These are phyloP conservation scores for Murraya koenigii DNA, from an alignment of 345 rosid species.

Conservation along the genomic window DNA sequence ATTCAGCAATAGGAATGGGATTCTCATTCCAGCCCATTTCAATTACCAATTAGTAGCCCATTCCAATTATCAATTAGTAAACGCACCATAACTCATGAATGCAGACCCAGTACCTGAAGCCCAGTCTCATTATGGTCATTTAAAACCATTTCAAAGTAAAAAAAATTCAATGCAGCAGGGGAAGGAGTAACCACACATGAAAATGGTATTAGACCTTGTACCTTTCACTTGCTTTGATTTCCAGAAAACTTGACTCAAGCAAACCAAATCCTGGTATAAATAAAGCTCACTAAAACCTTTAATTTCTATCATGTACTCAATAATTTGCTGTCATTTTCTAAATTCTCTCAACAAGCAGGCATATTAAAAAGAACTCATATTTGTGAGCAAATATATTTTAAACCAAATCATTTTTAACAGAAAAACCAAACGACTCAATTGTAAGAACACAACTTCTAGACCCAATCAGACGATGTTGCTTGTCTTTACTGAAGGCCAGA, in stretches of 20 bases:
- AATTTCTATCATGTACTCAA: not conserved
- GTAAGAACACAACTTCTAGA: not conserved
- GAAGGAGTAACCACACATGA: not conserved
- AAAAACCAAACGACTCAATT: not conserved
- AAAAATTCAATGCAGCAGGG: not conserved
- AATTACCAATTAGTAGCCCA: too few species aligned
- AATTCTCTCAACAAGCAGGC: not conserved
- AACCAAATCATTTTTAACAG: not conserved
- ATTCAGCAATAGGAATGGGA: too few species aligned
- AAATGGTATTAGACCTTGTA: too few species aligned
- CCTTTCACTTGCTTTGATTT: not conserved
- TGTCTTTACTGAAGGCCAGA: not conserved
- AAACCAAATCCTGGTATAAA: not conserved
- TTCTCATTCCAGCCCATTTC: too few species aligned
- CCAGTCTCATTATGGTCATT: not conserved
- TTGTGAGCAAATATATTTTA: not conserved
- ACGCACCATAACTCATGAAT: too few species aligned
- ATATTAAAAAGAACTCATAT: not conserved
- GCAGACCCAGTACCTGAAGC: not conserved
- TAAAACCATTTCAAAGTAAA: not conserved
- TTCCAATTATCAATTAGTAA: too few species aligned
- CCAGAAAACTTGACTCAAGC: constrained; percentile 1
- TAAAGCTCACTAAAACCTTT: not conserved
- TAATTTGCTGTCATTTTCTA: not conserved
- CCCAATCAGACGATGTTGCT: not conserved